Evolutionary conservation across 345 rosid genomes (phyloP), one percentile per base, ranked within the genome.

Genomic region (Camelina hispida): DNA sequence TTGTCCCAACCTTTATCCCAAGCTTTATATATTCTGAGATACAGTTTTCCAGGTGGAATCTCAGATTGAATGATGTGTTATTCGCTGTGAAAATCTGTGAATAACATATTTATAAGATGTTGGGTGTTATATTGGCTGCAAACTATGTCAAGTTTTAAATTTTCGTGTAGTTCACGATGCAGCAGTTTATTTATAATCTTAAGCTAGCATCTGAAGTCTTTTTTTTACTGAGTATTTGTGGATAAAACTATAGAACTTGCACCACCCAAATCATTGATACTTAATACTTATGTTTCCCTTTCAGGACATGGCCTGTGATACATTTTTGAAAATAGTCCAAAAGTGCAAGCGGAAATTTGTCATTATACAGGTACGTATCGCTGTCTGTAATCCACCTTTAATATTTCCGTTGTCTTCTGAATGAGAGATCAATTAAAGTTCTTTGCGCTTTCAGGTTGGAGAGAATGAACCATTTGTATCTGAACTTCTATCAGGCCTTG

Each of bases 221-320:
- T 30, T 50, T 38, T 7, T 34, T 34, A 34, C 37, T 20, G 62
- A 65, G 12, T 38, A 56, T 53, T 16, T 23, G 51, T 22, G 35
- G 73, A 56, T 65, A 20, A 38, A 23, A 14, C 9, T 70, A 48
- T 57, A 32, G 55, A 16, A 25, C n/a, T 70, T 38, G 16, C 40
- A 14, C 7, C 17, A 25, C 66, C 60, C 32, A 34, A 15, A 12
- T 44, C 22, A 22, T 23, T 59, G 34, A 78, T 65, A 17, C 22
- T 62, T 51, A 42, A 67, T 52, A 51, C 18, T 60, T 40, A 25
- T 58, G 14, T 56, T 62, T 46, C 22, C 16, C 59, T 74, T 74
- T 58, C 91, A 96, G 99, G 98, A 96, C 76, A 96, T 96, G 99
- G 99, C 98, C 43, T 96, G 99, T 54, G 99, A 96, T 76, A 96